Evolutionary conservation across 1,139 yeast species (phyloP).

Genomic region (Candida glucosophila): DNA sequence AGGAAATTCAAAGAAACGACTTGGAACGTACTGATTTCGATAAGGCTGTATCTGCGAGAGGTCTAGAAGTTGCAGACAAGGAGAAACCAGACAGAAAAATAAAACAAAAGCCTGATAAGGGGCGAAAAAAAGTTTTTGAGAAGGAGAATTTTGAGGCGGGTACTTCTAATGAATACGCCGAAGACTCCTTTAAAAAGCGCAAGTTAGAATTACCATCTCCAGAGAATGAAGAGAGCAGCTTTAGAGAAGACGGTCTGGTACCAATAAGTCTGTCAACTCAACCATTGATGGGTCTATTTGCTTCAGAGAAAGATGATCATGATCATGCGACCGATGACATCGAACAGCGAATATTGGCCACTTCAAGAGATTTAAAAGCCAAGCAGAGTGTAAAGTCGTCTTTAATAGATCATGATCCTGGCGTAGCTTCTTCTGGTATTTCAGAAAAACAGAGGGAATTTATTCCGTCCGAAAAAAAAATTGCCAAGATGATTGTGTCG

Average conservation of each 20-base stretch:
- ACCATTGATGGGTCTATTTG: background rate
- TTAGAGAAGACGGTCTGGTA: too few relatives aligned
- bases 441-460: too few relatives aligned
- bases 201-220: conserved; percentile 50
- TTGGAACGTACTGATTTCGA: conserved; percentile 36
- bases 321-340: conserved; percentile 4
- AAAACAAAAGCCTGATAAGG: conserved; percentile 15
- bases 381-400: conserved; percentile 11
- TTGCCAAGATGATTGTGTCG: too few relatives aligned
- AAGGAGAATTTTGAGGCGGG: too few relatives aligned
- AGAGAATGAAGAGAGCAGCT: too few relatives aligned
- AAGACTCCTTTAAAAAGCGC: conserved; percentile 39
- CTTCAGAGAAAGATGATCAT: background rate
- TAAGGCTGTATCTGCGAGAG: conserved; percentile 35
- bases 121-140: conserved; percentile 9
- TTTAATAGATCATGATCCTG: conserved; percentile 7
- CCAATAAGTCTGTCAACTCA: too few relatives aligned
- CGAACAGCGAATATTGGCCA: conserved; percentile 21
- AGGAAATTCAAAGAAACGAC: conserved; percentile 41
- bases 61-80: conserved; percentile 35
- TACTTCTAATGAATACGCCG: conserved; percentile 20
- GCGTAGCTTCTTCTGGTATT: too few relatives aligned
- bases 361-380: conserved; percentile 15
- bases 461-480: too few relatives aligned
- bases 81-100: conserved; percentile 26